Conservation (phyloP, 164 flowering plant species). For the Magnolia changhungtana region DNA sequence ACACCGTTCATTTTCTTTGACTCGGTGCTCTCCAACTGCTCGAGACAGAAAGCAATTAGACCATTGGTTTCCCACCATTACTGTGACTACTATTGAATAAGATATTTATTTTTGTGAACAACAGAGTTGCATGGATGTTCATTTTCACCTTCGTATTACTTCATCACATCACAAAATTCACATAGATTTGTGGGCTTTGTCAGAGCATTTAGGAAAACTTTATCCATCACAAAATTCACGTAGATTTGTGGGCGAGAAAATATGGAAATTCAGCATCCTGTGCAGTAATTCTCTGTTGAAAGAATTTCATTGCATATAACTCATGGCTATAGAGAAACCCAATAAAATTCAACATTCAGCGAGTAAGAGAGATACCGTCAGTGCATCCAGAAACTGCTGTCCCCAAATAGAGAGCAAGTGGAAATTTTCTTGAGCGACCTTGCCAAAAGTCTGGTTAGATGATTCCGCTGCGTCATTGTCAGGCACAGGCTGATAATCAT, state of each 20-base stretch:
- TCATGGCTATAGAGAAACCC: background rate
- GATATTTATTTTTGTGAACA: background rate
- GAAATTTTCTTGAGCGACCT: slow-evolving; percentile 20
- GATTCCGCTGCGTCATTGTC: slow-evolving; percentile 37
- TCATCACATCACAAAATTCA: background rate
- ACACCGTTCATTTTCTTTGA: slow-evolving; percentile 43
- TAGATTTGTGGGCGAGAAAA: background rate
- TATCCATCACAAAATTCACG: background rate
- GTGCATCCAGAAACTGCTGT: slow-evolving; percentile 67
- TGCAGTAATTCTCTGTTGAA: background rate
- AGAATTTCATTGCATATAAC: background rate
- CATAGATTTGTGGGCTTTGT: background rate
- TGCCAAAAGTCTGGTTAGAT: slow-evolving; percentile 26
- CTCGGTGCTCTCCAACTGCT: slow-evolving; percentile 60
- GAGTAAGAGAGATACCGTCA: slow-evolving; percentile 38
- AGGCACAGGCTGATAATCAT: slow-evolving; percentile 40
- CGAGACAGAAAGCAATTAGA: slow-evolving; percentile 13
- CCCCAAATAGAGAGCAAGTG: slow-evolving; percentile 54
- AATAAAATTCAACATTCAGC: background rate
- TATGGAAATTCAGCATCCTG: background rate
- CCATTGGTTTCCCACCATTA: background rate
- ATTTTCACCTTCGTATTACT: no score
- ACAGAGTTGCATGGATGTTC: background rate
- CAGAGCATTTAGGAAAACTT: background rate
- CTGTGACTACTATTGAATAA: background rate